A percentile compares a stretch with the other conserved stretches of the same genome.
phyloP scores from a whole-genome alignment of 306 rosid species.

The Echinosophora koreensis region DNA sequence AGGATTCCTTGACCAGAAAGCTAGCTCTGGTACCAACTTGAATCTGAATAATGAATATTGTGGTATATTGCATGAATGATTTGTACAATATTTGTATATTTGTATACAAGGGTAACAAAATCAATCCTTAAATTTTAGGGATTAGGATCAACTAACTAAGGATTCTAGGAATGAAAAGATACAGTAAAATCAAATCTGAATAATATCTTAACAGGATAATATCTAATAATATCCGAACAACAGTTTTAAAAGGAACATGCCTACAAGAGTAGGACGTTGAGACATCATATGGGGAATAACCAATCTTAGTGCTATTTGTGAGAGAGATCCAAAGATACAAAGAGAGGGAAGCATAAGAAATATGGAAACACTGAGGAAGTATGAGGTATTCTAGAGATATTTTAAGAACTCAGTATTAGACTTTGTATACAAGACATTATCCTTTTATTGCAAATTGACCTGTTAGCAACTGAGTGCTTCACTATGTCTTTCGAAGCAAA shows the following conservation, averaged over 20 bases:
- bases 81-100: too few species aligned
- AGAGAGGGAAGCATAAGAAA: constrained; percentile 1
- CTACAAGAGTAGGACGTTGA: neutral
- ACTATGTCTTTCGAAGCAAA: neutral
- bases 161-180: too few species aligned
- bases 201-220: too few species aligned
- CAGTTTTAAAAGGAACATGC: neutral
- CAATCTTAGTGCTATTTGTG: neutral
- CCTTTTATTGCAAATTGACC: neutral
- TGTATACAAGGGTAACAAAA: too few species aligned
- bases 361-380: neutral
- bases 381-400: neutral
- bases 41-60: too few species aligned
- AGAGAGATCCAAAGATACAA: constrained; percentile 8
- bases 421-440: neutral
- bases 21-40: too few species aligned
- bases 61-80: too few species aligned
- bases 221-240: too few species aligned
- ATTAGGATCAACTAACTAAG: too few species aligned
- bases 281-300: neutral
- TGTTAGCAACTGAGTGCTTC: neutral
- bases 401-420: neutral
- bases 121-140: too few species aligned
- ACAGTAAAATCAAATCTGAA: too few species aligned
- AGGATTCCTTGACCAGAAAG: too few species aligned